Base-by-base conservation (phyloP, 805 yeast species). In the Cyberlindnera mrakii region DNA sequence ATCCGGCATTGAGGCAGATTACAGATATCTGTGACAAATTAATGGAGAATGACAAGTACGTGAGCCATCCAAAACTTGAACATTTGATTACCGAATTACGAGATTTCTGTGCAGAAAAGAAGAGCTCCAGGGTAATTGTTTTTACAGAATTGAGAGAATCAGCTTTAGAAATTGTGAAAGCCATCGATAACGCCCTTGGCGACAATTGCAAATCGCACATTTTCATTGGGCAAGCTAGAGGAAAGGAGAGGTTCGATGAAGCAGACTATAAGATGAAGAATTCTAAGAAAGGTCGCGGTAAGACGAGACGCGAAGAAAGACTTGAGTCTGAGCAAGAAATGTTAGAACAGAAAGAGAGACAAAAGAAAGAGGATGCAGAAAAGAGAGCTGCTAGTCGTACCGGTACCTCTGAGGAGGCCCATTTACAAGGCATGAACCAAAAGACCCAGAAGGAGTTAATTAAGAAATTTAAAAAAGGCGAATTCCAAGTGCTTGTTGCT, bases 111-210 rank as follows among this genome's bases (percentile, higher is more conserved):
- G 55, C 61, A 3, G 51, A 62, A 3, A 65, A 64, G 11, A 52
- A 60, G 2, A 74, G 79, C 41, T 84, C 95, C 1, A 75, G 86
- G 50, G 93, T 83, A 3, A 95, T 93, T 35, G 73, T 93, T 0
- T 93, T 93, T 61, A 85, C 96, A 0, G 96, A 90, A 58, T 75
- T 78, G 46, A 74, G 99, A 59, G 95, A 87, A 49, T 83, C 96
- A 5, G 99, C 98, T 0, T 65, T 86, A 33, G 97, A 90, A 49
- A 83, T 93, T 36, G 87, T 86, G 2, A 80, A 78, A 49, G 74
- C 65, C 41, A 64, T 80, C 37, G 91, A 83, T 50, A 47, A 57
- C 6, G 49, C 59, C 43, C 58, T 55, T 33, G 63, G 62, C 43
- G 52, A 47, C 25, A 65, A 48, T 33, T 63, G 77, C 18, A 74